These are phyloP conservation scores for Hemisphaericaspora xylofermentans DNA, from an alignment of 1,139 yeast genomes.

Conservation along the genomic window DNA sequence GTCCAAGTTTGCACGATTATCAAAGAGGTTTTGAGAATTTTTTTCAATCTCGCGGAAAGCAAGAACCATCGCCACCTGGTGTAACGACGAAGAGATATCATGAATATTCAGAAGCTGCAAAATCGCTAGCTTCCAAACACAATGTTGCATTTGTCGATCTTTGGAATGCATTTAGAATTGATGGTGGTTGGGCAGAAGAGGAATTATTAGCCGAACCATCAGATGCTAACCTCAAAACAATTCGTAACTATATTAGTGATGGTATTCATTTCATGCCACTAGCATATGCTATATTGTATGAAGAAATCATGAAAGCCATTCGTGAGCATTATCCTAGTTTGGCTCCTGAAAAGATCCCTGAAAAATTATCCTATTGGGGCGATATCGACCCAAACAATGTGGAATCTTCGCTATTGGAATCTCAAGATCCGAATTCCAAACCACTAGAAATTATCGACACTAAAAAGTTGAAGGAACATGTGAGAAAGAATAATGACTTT, in stretches of 20 bases:
- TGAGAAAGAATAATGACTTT: background rate
- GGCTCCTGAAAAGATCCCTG: slow-evolving; percentile 34
- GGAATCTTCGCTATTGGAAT: background rate
- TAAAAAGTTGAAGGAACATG: background rate
- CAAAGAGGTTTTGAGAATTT: slow-evolving; percentile 8
- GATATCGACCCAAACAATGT: slow-evolving; percentile 23
- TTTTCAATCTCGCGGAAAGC: slow-evolving; percentile 8
- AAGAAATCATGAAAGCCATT: slow-evolving; percentile 41
- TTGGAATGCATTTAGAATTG: slow-evolving; percentile 41
- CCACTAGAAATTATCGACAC: background rate
- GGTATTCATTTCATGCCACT: slow-evolving; percentile 68
- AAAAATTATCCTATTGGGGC: slow-evolving; percentile 39
- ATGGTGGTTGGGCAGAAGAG: slow-evolving; percentile 18
- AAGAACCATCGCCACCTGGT: slow-evolving; percentile 10
- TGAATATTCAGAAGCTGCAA: slow-evolving; percentile 51
- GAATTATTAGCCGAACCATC: slow-evolving; percentile 13
- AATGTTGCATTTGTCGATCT: slow-evolving; percentile 55
- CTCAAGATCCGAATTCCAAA: background rate
- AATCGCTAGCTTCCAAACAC: slow-evolving; percentile 42
- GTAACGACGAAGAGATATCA: slow-evolving; percentile 29
- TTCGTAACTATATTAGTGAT: slow-evolving; percentile 37
- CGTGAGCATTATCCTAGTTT: slow-evolving; percentile 46
- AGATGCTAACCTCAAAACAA: background rate
- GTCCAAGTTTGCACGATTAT: slow-evolving; percentile 61
- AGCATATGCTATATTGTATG: slow-evolving; percentile 57